Percentiles rank a stretch among this genome's conserved stretches.
Conservation (phyloP, 1,139 yeast genomes). For the Kluyveromyces sp. region DNA sequence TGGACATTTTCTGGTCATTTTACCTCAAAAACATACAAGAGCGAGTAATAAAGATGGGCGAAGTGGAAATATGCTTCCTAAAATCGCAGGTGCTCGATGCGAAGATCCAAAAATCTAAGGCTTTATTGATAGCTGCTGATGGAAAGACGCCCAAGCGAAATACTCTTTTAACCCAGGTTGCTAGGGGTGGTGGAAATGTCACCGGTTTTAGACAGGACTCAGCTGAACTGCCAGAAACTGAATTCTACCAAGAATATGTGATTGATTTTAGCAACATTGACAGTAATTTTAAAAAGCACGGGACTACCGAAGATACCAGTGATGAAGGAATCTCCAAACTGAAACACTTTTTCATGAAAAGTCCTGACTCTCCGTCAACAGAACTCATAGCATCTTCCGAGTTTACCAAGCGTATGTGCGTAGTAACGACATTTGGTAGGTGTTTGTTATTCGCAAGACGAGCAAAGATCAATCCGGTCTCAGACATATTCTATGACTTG, state of each 20-base stretch:
- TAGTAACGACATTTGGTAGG: constrained; percentile 29
- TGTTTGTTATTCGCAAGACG: constrained; percentile 24
- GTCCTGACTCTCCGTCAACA: constrained; percentile 9
- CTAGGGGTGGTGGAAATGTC: constrained; percentile 45
- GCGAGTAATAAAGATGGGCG: constrained; percentile 61
- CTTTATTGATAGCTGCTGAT: constrained; percentile 56
- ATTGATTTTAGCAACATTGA: constrained; percentile 15
- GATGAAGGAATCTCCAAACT: constrained; percentile 20
- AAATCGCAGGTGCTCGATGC: constrained; percentile 48
- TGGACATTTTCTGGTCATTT: constrained; percentile 65
- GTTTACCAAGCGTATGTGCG: constrained; percentile 21
- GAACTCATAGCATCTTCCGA: constrained; percentile 17
- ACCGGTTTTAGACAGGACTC: constrained; percentile 35
- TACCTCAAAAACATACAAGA: constrained; percentile 59
- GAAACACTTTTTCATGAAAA: constrained; percentile 23
- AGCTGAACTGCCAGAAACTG: constrained; percentile 21
- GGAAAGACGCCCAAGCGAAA: constrained; percentile 31
- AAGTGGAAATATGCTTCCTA: constrained; percentile 34
- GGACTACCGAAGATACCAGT: constrained; percentile 9
- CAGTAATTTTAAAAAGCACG: constrained; percentile 9
- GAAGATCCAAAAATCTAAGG: constrained; percentile 39
- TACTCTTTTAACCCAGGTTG: constrained; percentile 43
- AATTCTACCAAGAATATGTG: constrained; percentile 16
- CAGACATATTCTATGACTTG: constrained; percentile 18
- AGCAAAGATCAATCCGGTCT: constrained; percentile 12